phyloP scores from a whole-genome alignment of 2,329 filamentous ascomycete genomes.

The Trichoderma sp. region DNA sequence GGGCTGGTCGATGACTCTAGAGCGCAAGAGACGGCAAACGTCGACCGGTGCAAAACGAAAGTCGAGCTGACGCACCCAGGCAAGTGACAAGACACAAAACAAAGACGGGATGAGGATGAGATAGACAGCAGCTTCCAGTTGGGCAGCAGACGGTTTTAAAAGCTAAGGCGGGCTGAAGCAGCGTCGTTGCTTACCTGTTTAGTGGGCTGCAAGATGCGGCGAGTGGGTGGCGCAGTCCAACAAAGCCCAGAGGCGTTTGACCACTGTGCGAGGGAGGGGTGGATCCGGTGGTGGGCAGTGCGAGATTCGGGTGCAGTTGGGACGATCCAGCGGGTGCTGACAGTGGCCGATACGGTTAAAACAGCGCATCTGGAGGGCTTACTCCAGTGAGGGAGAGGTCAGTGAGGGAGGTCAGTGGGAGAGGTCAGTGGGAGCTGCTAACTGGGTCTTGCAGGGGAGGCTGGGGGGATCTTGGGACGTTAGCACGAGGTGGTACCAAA shows the following conservation, averaged over 20 bases:
- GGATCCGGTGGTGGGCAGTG: conserved; percentile 5
- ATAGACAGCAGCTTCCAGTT: background rate
- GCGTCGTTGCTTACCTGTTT: conserved; percentile 2
- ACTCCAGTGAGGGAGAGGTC: no score
- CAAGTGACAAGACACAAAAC: background rate
- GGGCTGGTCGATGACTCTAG: background rate
- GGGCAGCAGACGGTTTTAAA: conserved; percentile 19
- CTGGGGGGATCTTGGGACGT: background rate
- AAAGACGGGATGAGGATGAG: conserved; percentile 12
- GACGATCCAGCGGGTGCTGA: conserved; percentile 2
- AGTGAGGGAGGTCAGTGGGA: no score
- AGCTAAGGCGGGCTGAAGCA: conserved; percentile 13
- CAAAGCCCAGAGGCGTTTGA: background rate
- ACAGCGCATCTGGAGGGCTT: background rate
- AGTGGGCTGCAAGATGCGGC: conserved; percentile 13
- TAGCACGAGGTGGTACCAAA: background rate
- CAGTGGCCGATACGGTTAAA: background rate
- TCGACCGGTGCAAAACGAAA: conserved; percentile 11
- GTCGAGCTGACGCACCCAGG: conserved; percentile 1
- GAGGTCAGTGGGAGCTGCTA: background rate
- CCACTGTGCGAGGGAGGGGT: conserved; percentile 3
- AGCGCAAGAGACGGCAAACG: background rate
- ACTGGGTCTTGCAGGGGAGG: background rate
- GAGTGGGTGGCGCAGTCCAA: conserved; percentile 18
- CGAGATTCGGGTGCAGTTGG: background rate